Conservation (phyloP, 352 stramenopile genomes). For the Pythium rhizo-oryzae region DNA sequence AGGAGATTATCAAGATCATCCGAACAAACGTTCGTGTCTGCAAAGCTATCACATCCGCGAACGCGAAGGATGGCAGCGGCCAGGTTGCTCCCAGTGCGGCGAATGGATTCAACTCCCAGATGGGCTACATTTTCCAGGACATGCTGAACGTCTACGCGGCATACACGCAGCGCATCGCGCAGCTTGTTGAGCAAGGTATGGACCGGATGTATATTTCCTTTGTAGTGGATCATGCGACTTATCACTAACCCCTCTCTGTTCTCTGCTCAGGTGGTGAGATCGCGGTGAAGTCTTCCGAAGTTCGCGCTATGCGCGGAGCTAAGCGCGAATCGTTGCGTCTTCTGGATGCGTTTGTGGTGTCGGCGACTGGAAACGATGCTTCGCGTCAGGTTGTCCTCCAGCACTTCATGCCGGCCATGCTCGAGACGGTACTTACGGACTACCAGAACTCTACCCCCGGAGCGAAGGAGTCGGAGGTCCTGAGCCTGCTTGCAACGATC, state of each 20-base stretch:
- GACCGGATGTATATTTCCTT: too few relatives aligned
- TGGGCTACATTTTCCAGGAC: constrained; percentile 98
- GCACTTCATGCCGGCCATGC: constrained; percentile 96
- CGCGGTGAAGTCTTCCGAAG: constrained; percentile 93
- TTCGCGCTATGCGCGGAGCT: constrained; percentile 93
- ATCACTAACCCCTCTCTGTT: neutral
- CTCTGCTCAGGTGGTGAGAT: constrained; percentile 80
- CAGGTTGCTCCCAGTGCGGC: constrained; percentile 49
- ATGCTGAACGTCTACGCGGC: constrained; percentile 99
- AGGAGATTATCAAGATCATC: constrained; percentile 98
- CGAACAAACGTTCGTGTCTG: constrained; percentile 98
- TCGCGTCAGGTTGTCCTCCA: constrained; percentile 86
- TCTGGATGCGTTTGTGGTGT: constrained; percentile 96
- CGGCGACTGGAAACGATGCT: constrained; percentile 65
- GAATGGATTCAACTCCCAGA: constrained; percentile 97
- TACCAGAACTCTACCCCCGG: constrained; percentile 88
- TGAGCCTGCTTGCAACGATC: constrained; percentile 95
- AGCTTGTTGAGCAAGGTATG: constrained; percentile 77
- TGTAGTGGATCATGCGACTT: neutral
- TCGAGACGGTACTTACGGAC: constrained; percentile 97
- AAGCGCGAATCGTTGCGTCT: constrained; percentile 98
- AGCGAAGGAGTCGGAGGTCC: constrained; percentile 91
- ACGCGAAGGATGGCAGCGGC: constrained; percentile 25
- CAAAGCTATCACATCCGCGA: constrained; percentile 72
- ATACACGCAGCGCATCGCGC: constrained; percentile 97